Evolutionary conservation across 208 protist genomes (phyloP).

Genomic region (Acanthamoeba triangularis): DNA sequence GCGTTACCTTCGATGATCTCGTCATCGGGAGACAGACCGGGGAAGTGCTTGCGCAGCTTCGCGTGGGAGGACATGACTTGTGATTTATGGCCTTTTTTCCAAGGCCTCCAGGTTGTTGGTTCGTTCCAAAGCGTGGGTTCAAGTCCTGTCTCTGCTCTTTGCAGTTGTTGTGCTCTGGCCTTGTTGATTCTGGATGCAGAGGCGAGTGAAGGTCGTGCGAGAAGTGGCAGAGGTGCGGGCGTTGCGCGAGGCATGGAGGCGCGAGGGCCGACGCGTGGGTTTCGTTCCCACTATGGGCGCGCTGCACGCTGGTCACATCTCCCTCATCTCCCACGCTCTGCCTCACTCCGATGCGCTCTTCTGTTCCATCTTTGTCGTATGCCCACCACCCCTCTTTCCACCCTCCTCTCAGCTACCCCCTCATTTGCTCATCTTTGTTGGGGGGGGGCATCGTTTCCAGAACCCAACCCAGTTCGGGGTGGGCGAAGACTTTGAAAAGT

Average conservation of each 20-base stretch:
- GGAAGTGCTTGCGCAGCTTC: constrained; percentile 37
- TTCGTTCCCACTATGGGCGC: constrained; percentile 88
- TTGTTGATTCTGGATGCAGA: too few species aligned
- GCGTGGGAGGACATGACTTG: not conserved
- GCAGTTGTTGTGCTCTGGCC: too few species aligned
- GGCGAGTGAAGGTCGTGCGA: not conserved
- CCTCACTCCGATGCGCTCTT: constrained; percentile 66
- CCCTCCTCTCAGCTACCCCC: too few species aligned
- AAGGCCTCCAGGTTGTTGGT: too few species aligned
- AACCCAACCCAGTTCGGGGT: constrained; percentile 77
- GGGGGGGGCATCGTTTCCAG: not conserved
- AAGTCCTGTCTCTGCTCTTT: too few species aligned
- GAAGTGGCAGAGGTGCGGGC: not conserved
- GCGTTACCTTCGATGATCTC: not conserved
- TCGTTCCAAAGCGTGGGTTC: too few species aligned
- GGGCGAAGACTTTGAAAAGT: too few species aligned
- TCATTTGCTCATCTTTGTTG: not conserved
- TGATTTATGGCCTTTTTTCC: too few species aligned
- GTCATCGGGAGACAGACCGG: not conserved
- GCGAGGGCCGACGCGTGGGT: constrained; percentile 64
- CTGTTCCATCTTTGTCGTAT: constrained; percentile 82
- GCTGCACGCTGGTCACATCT: constrained; percentile 82
- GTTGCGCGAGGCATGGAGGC: not conserved
- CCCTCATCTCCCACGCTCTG: constrained; percentile 77
- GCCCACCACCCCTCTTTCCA: not conserved